A percentile compares a stretch with the other conserved stretches of the same genome.
Evolutionary conservation across 2,329 filamentous ascomycete genomes (phyloP).

Genomic region (Aspergillus sp.): DNA sequence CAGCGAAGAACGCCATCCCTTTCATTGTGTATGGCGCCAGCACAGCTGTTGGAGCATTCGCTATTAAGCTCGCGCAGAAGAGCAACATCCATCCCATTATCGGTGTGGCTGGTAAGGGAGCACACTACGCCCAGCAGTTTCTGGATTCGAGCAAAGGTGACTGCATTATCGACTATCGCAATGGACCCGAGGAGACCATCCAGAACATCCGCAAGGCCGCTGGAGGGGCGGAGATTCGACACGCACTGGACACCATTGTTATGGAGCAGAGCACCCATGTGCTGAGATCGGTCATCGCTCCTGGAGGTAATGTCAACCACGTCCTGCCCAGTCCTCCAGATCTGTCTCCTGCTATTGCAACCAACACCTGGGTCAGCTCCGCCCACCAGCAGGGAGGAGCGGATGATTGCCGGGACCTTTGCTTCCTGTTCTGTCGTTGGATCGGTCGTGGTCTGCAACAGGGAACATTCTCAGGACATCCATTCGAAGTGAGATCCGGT

Average conservation of each 20-base stretch:
- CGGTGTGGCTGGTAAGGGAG: constrained; percentile 48
- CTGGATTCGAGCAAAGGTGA: constrained; percentile 49
- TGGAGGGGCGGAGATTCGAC: constrained; percentile 6
- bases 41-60: constrained; percentile 50
- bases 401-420: constrained; percentile 33
- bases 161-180: constrained; percentile 52
- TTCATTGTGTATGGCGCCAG: constrained; percentile 42
- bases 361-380: constrained; percentile 5
- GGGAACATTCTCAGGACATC: constrained; percentile 44
- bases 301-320: constrained; percentile 9
- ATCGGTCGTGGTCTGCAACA: constrained; percentile 40
- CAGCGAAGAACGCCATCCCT: constrained; percentile 25
- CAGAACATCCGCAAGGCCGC: constrained; percentile 28
- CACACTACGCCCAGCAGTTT: constrained; percentile 44
- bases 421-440: constrained; percentile 40
- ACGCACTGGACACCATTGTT: constrained; percentile 9
- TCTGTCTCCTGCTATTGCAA: constrained; percentile 4
- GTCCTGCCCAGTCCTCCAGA: constrained; percentile 4
- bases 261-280: constrained; percentile 3
- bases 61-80: constrained; percentile 46
- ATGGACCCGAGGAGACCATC: constrained; percentile 47
- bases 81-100: constrained; percentile 55
- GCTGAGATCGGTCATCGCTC: constrained; percentile 4
- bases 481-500: constrained; percentile 43
- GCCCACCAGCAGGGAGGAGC: constrained; percentile 6